Conservation (phyloP, 2,329 filamentous ascomycete genomes). For the Fusarium sacchari region DNA sequence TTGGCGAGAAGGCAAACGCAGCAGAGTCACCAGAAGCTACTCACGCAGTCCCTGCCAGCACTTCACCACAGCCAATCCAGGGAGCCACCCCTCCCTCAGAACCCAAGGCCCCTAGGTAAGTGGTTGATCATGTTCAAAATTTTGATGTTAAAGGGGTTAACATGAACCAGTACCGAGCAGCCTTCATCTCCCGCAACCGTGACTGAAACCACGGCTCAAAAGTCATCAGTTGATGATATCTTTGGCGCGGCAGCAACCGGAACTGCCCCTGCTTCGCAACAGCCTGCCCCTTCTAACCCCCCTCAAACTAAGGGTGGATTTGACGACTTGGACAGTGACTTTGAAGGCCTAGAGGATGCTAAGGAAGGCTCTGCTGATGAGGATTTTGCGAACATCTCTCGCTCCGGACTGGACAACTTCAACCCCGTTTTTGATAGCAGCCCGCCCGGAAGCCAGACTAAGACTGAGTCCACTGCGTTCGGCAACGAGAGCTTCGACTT, state of each 20-base stretch:
- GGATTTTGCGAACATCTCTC: constrained; percentile 79
- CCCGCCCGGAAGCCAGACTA: constrained; percentile 63
- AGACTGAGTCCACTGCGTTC: constrained; percentile 64
- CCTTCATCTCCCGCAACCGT: constrained; percentile 48
- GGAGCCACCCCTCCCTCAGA: constrained; percentile 35
- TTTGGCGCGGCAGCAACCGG: constrained; percentile 51
- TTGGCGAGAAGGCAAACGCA: constrained; percentile 28
- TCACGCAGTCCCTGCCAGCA: constrained; percentile 8
- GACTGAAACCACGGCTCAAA: constrained; percentile 40
- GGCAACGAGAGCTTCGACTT: constrained; percentile 69
- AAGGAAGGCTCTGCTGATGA: constrained; percentile 83
- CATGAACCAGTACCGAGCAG: constrained; percentile 41
- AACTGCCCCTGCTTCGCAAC: constrained; percentile 43
- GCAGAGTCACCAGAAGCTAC: constrained; percentile 21
- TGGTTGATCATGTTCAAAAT: not conserved
- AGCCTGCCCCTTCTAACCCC: constrained; percentile 48
- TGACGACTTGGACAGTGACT: constrained; percentile 82
- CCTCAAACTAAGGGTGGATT: constrained; percentile 64
- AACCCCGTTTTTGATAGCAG: constrained; percentile 83
- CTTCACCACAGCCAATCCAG: constrained; percentile 40
- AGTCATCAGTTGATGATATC: constrained; percentile 55
- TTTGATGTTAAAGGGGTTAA: constrained; percentile 13
- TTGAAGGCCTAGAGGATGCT: constrained; percentile 84
- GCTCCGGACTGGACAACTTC: constrained; percentile 79
- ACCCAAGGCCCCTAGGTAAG: constrained; percentile 42